Conservation (phyloP, 2,329 filamentous ascomycete genomes). For the Xylariaceae sp. region DNA sequence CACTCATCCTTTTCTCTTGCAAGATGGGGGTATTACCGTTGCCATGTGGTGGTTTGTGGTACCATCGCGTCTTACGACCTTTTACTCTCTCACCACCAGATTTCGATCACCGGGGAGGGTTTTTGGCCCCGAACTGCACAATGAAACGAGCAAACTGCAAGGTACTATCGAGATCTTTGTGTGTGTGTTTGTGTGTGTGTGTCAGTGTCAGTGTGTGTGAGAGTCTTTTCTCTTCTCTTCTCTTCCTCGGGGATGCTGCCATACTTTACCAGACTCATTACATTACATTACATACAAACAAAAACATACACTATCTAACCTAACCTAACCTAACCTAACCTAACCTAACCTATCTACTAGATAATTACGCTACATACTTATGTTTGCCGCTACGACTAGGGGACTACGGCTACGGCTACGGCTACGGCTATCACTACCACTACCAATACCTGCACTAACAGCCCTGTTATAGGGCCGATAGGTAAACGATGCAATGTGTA, state of each 20-base stretch:
- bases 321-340: too few species aligned
- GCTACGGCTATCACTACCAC: too few species aligned
- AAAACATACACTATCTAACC: too few species aligned
- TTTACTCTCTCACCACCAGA: neutral
- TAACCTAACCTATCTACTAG: too few species aligned
- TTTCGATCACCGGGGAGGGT: neutral
- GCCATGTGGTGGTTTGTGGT: constrained; percentile 20
- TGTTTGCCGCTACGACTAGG: too few species aligned
- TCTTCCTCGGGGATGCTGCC: neutral
- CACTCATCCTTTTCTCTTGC: neutral
- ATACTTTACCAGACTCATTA: too few species aligned
- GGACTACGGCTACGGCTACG: too few species aligned
- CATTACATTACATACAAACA: too few species aligned
- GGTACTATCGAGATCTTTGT: constrained; percentile 7
- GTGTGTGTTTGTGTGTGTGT: neutral
- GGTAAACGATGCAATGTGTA: too few species aligned
- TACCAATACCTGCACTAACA: neutral
- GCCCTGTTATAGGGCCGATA: neutral
- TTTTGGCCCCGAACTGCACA: neutral
- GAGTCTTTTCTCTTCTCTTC: constrained; percentile 11
- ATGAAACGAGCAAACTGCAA: constrained; percentile 7
- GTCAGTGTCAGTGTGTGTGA: neutral
- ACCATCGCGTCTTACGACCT: constrained; percentile 17
- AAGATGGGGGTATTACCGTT: constrained; percentile 8
- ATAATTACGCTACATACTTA: too few species aligned